Evolutionary conservation across 169 alveolate genomes (phyloP).

Genomic region (Plasmodium blacklocki): DNA sequence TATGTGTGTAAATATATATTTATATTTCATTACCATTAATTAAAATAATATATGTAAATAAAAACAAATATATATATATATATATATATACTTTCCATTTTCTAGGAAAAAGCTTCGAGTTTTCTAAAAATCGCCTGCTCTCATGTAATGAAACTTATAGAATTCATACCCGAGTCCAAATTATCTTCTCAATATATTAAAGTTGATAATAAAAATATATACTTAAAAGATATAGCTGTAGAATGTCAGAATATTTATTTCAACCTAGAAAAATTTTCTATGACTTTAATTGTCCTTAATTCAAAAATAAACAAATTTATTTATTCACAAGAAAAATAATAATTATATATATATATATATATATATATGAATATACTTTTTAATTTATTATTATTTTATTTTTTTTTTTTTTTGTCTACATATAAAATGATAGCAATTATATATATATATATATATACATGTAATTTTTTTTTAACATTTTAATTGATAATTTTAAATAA

Average conservation of each 20-base stretch:
- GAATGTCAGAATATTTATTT: constrained; percentile 57
- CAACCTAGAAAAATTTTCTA: constrained; percentile 40
- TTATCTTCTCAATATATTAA: constrained; percentile 64
- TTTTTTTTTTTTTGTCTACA: not conserved
- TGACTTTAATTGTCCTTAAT: constrained; percentile 61
- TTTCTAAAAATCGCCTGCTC: constrained; percentile 59
- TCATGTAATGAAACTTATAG: constrained; percentile 40
- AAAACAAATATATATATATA: not conserved
- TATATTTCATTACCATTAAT: not conserved
- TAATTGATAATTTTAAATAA: too few species aligned
- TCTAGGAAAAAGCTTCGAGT: constrained; percentile 52
- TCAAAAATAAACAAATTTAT: constrained; percentile 59
- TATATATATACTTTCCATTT: not conserved
- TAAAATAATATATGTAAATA: not conserved
- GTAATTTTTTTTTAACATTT: not conserved
- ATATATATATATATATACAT: not conserved
- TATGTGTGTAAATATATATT: not conserved
- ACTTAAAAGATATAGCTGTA: constrained; percentile 51
- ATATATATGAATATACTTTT: too few species aligned
- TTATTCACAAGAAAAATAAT: constrained; percentile 28
- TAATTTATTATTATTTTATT: too few species aligned
- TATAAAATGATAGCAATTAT: not conserved
- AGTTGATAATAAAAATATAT: constrained; percentile 44
- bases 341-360: not conserved
- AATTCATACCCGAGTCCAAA: constrained; percentile 56